phyloP scores from a whole-genome alignment of 129 eudicot genomes.

The Cynara cardunculus region DNA sequence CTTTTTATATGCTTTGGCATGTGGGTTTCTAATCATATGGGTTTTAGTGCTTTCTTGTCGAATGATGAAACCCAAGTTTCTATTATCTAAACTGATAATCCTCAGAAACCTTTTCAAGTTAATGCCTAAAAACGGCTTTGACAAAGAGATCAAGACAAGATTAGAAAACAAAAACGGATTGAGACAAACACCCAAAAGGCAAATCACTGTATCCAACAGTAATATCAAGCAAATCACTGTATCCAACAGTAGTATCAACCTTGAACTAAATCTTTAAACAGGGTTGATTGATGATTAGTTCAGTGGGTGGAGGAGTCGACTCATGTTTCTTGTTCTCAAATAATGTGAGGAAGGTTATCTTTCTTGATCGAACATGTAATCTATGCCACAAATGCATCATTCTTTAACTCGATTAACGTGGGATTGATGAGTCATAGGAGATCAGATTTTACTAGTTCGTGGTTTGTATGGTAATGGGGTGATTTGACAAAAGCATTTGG shows the following conservation, averaged over 20 bases:
- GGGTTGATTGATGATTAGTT: not conserved
- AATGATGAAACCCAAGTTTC: not conserved
- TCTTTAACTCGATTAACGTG: not conserved
- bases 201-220: not conserved
- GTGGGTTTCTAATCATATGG: conserved; percentile 18
- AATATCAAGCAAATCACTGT: not conserved
- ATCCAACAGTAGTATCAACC: not conserved
- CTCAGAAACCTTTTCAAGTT: not conserved
- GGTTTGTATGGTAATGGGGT: not conserved
- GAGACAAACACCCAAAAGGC: not conserved
- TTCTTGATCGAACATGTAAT: not conserved
- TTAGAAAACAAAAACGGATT: not conserved
- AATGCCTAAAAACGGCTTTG: not conserved
- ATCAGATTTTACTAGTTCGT: conserved; percentile 6
- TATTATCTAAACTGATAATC: conserved; percentile 2
- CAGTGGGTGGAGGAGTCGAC: not conserved
- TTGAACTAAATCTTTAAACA: not conserved
- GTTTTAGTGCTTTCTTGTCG: conserved; percentile 13
- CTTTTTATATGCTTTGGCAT: conserved; percentile 24
- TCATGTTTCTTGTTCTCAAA: not conserved
- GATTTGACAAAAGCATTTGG: conserved; percentile 22
- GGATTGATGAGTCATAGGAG: conserved; percentile 13
- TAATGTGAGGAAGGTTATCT: not conserved
- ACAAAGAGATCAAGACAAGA: not conserved
- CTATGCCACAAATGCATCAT: not conserved